Percentiles rank a stretch among this genome's conserved stretches.
These are phyloP conservation scores for Barbarea vulgaris DNA, from an alignment of 345 rosid species.

Conservation along the genomic window DNA sequence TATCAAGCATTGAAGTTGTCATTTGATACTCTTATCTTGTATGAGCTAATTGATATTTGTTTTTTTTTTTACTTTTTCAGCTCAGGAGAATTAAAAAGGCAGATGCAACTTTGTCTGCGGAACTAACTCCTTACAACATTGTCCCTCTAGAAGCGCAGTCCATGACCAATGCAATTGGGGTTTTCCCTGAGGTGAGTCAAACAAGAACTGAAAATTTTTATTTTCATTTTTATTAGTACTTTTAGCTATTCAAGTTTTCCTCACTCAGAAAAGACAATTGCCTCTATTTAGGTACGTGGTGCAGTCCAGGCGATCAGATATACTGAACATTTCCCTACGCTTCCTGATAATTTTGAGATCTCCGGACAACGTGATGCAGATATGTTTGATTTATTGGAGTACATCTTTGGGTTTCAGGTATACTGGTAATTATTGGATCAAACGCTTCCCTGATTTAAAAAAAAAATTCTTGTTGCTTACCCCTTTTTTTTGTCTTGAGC, in stretches of 20 bases:
- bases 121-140: slow-evolving; percentile 85
- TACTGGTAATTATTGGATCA: slow-evolving; percentile 29
- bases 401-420: slow-evolving; percentile 97
- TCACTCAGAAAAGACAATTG: slow-evolving; percentile 16
- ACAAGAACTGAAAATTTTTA: slow-evolving; percentile 13
- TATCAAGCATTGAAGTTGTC: slow-evolving; percentile 8
- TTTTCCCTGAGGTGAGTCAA: slow-evolving; percentile 85
- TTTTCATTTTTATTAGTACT: neutral
- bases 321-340: slow-evolving; percentile 75
- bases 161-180: slow-evolving; percentile 80
- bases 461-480: slow-evolving; percentile 17
- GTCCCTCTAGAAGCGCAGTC: slow-evolving; percentile 90
- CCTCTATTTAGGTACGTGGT: slow-evolving; percentile 74
- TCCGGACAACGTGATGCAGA: slow-evolving; percentile 82
- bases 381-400: slow-evolving; percentile 90
- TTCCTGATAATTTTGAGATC: slow-evolving; percentile 67
- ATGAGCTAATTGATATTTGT: slow-evolving; percentile 26
- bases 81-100: slow-evolving; percentile 66
- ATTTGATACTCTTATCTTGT: slow-evolving; percentile 15
- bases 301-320: slow-evolving; percentile 84
- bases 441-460: slow-evolving; percentile 9
- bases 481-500: slow-evolving; percentile 3
- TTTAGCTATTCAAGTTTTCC: slow-evolving; percentile 19
- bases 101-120: slow-evolving; percentile 67
- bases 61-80: slow-evolving; percentile 48